Evolutionary conservation across 306 rosid species (phyloP), one percentile per base, ranked within the genome.

Genomic region (Elaeagnus macrophylla): DNA sequence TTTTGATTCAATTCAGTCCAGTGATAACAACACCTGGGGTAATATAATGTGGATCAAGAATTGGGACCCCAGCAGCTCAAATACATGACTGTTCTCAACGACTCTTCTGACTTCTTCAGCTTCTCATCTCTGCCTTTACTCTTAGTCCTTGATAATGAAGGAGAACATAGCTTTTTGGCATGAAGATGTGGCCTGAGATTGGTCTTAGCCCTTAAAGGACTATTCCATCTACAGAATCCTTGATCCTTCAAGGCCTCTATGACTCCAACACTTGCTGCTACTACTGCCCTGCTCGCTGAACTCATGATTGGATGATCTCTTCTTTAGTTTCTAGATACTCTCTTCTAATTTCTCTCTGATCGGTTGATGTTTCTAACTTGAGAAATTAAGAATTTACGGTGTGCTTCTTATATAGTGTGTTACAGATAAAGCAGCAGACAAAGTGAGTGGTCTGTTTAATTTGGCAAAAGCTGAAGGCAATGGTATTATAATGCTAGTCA

Each of bases 21-120:
- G n/a, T n/a, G n/a, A n/a, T n/a, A n/a, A n/a, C n/a, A n/a, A n/a
- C n/a, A n/a, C n/a, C n/a, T n/a, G n/a, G 32, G 32, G 32, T 25
- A 25, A 25, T 25, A 5, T 25, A 25, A 25, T 1, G 32, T 9
- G 13, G 2, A 7, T 42, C 46, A 42, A 42, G 32, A 41, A 41
- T 66, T 72, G 37, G 78, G 78, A 48, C 67, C 78, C 78, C 73
- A 73, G 42, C 78, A 73, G 59, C 67, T 73, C 46, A 73, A 53
- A 38, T 39, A 73, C 74, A 73, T 73, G 66, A 73, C 70, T 5
- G 62, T 67, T 39, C 77, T 72, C 25, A 72, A 36, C 6, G 73
- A 72, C 45, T 72, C 77, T 49, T 67, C 70, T 3, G 69, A 55
- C n/a, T 62, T 45, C 56, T 53, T 59, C 11, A 9, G 39, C 69